Percentiles rank a stretch among this genome's conserved stretches.
These are phyloP conservation scores for Pisolithus sp. DNA, from an alignment of 768 basidiomycete species.

Conservation along the genomic window DNA sequence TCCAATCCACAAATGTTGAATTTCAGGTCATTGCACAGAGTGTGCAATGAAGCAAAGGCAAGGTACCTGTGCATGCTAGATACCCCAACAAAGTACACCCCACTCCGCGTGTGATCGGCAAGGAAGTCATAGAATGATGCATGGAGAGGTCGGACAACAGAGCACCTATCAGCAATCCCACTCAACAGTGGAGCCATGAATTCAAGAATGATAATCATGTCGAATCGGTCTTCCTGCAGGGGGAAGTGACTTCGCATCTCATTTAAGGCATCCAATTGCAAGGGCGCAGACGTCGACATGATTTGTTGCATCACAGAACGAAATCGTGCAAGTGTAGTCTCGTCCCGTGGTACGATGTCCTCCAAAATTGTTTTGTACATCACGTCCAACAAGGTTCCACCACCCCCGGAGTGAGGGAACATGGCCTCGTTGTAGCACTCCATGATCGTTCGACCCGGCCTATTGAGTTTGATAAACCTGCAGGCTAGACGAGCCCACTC, in stretches of 20 bases:
- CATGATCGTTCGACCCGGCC: too few species aligned
- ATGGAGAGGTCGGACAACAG: conserved; percentile 16
- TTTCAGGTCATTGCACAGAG: too few species aligned
- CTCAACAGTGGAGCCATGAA: conserved; percentile 5
- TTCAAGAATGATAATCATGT: neutral
- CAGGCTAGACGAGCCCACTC: too few species aligned
- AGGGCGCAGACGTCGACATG: neutral
- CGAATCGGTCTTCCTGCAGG: neutral
- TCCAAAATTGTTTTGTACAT: too few species aligned
- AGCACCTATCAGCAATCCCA: neutral
- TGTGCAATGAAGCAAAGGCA: too few species aligned
- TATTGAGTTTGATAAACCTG: too few species aligned
- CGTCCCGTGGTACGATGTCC: neutral
- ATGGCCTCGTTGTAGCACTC: too few species aligned
- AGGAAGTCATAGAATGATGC: conserved; percentile 25
- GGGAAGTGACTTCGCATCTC: neutral
- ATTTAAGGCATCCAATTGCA: neutral
- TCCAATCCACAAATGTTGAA: too few species aligned
- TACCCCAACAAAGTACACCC: neutral
- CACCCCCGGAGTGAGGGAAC: too few species aligned
- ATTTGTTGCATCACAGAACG: conserved; percentile 1
- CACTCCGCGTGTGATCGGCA: conserved; percentile 4
- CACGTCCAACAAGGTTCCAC: too few species aligned
- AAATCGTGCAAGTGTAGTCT: neutral
- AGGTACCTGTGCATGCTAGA: too few species aligned